A percentile compares a stretch with the other conserved stretches of the same genome.
These are phyloP conservation scores for Pharnaceum exiguum DNA, from an alignment of 148 eudicot species.

Conservation along the genomic window DNA sequence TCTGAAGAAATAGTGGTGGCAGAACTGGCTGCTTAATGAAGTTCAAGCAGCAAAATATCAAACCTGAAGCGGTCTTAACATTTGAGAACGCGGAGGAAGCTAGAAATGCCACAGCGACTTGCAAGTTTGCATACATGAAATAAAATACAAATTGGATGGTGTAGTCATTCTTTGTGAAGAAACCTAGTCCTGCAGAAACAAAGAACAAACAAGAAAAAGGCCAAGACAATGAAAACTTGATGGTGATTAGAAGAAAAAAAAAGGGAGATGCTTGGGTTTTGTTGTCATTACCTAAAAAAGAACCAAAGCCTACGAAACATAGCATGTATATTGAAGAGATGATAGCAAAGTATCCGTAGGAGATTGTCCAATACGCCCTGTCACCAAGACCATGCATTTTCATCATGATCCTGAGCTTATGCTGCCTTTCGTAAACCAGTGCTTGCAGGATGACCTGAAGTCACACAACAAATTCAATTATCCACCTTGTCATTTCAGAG, in stretches of 20 bases:
- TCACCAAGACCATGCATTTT: slow-evolving; percentile 98
- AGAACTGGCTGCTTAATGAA: background rate
- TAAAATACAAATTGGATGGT: slow-evolving; percentile 77
- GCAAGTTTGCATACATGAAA: slow-evolving; percentile 68
- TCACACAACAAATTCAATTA: background rate
- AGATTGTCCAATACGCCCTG: slow-evolving; percentile 81
- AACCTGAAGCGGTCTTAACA: slow-evolving; percentile 78
- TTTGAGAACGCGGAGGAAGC: slow-evolving; percentile 56
- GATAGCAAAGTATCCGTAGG: slow-evolving; percentile 64
- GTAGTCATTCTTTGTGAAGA: slow-evolving; percentile 57
- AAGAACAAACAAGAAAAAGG: background rate
- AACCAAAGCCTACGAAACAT: slow-evolving; percentile 71
- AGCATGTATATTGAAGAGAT: slow-evolving; percentile 66
- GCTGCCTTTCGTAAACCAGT: slow-evolving; percentile 85
- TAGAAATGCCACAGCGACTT: slow-evolving; percentile 69
- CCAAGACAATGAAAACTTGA: background rate
- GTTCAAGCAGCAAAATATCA: slow-evolving; percentile 4
- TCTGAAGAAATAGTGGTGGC: no score
- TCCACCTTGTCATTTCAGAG: no score
- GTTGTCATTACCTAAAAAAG: slow-evolving; percentile 49
- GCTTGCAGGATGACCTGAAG: slow-evolving; percentile 58
- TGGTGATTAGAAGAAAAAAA: background rate
- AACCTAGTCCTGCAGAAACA: slow-evolving; percentile 53
- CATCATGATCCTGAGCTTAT: slow-evolving; percentile 84
- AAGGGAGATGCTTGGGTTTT: background rate